Percentiles rank a stretch among this genome's conserved stretches.
Evolutionary conservation across 2,329 filamentous ascomycete species (phyloP).

Genomic region (Colletotrichum musae): DNA sequence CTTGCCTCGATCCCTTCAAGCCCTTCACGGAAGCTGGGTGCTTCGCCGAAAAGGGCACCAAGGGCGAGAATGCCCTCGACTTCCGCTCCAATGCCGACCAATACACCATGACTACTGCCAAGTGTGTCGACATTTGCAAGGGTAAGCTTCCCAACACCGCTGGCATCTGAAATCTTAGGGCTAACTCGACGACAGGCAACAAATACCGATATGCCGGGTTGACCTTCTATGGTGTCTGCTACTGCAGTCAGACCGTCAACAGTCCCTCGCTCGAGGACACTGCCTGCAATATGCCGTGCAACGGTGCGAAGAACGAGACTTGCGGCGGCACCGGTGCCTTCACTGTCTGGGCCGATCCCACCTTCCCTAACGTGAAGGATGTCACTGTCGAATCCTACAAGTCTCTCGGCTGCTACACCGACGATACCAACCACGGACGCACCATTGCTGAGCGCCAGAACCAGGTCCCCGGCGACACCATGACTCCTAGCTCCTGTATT

Average conservation of each 20-base stretch:
- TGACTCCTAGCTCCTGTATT: slow-evolving; percentile 62
- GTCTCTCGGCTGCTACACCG: slow-evolving; percentile 74
- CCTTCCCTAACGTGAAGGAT: slow-evolving; percentile 59
- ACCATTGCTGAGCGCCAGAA: slow-evolving; percentile 62
- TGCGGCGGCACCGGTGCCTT: slow-evolving; percentile 65
- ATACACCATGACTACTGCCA: slow-evolving; percentile 62
- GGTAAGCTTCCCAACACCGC: slow-evolving; percentile 47
- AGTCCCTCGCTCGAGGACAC: slow-evolving; percentile 66
- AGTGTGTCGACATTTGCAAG: slow-evolving; percentile 65
- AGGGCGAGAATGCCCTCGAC: slow-evolving; percentile 51
- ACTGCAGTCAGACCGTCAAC: slow-evolving; percentile 66
- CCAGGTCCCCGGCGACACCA: slow-evolving; percentile 50
- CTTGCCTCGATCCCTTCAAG: slow-evolving; percentile 60
- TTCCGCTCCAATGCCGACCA: slow-evolving; percentile 57
- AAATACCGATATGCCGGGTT: slow-evolving; percentile 66
- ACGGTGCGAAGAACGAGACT: slow-evolving; percentile 57
- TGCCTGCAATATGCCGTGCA: slow-evolving; percentile 71
- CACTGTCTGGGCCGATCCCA: slow-evolving; percentile 65
- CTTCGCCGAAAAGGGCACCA: slow-evolving; percentile 55
- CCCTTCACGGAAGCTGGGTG: slow-evolving; percentile 66
- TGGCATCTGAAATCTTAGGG: background rate
- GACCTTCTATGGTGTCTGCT: slow-evolving; percentile 67
- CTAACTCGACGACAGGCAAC: slow-evolving; percentile 53
- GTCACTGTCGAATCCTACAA: slow-evolving; percentile 67
- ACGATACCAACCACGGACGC: slow-evolving; percentile 57